Evolutionary conservation across 768 basidiomycete genomes (phyloP).

Genomic region (Psilocybe cubensis): DNA sequence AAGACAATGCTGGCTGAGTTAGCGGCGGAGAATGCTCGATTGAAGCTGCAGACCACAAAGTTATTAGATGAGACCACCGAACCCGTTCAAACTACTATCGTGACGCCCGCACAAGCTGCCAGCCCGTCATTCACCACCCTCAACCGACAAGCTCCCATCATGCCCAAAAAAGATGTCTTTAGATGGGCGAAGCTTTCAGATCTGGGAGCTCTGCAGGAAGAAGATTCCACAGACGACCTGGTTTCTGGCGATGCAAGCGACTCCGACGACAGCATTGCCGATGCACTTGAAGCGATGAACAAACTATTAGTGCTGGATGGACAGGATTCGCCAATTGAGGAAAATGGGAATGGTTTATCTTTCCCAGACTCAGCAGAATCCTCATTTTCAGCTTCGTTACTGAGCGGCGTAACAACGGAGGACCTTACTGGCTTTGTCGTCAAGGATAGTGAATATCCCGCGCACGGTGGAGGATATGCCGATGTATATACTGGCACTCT

Average conservation of each 20-base stretch:
- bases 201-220: not conserved
- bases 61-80: not conserved
- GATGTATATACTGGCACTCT: not conserved
- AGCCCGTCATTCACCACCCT: not conserved
- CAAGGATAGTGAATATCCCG: not conserved
- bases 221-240: not conserved
- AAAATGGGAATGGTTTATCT: not conserved
- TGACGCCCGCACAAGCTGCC: not conserved
- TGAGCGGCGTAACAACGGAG: not conserved
- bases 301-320: not conserved
- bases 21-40: not conserved
- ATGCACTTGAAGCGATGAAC: not conserved
- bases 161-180: not conserved
- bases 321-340: not conserved
- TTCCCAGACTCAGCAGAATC: not conserved
- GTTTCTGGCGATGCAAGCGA: not conserved
- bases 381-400: not conserved
- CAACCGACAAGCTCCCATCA: not conserved
- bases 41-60: not conserved
- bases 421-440: not conserved
- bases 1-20: not conserved
- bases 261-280: not conserved
- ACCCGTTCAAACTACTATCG: not conserved
- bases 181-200: not conserved
- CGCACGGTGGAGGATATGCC: slow-evolving; percentile 2